Conservation (phyloP, 495 filamentous ascomycete species). For the Penicillium subrubescens region DNA sequence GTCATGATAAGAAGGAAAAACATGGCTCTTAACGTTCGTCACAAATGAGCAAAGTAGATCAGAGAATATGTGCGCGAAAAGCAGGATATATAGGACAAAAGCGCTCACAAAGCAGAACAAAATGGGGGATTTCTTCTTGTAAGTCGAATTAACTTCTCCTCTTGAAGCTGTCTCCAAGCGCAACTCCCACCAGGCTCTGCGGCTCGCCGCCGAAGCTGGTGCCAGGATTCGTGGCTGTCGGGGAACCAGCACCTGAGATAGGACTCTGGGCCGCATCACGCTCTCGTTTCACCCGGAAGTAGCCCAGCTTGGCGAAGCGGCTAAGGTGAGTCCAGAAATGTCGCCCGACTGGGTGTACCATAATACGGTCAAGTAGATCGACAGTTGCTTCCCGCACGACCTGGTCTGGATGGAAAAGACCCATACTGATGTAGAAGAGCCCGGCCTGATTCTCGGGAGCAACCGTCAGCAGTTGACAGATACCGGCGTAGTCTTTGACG, state of each 20-base stretch:
- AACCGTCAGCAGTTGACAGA: slow-evolving; percentile 83
- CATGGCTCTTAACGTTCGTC: slow-evolving; percentile 5
- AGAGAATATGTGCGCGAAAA: slow-evolving; percentile 4
- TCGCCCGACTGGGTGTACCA: slow-evolving; percentile 82
- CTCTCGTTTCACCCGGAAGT: slow-evolving; percentile 67
- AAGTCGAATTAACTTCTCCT: slow-evolving; percentile 22
- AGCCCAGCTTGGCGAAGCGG: slow-evolving; percentile 84
- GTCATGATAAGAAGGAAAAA: slow-evolving; percentile 6
- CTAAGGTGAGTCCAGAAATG: slow-evolving; percentile 91
- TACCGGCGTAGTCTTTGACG: slow-evolving; percentile 81
- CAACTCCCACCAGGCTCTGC: slow-evolving; percentile 43
- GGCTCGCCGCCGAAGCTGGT: slow-evolving; percentile 35
- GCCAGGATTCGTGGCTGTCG: slow-evolving; percentile 13
- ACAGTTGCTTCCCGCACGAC: slow-evolving; percentile 78
- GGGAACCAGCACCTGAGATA: slow-evolving; percentile 19
- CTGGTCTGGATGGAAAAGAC: slow-evolving; percentile 86
- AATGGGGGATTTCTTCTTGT: neutral
- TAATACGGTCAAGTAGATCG: slow-evolving; percentile 79
- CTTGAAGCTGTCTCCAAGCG: slow-evolving; percentile 32
- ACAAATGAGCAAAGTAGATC: slow-evolving; percentile 1
- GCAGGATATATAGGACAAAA: neutral
- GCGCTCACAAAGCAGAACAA: neutral
- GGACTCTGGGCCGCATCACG: slow-evolving; percentile 48
- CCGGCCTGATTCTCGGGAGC: slow-evolving; percentile 86
- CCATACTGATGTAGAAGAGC: slow-evolving; percentile 87